These are phyloP conservation scores for Silene noctiflora DNA, from an alignment of 179 eudicot species.

Conservation along the genomic window DNA sequence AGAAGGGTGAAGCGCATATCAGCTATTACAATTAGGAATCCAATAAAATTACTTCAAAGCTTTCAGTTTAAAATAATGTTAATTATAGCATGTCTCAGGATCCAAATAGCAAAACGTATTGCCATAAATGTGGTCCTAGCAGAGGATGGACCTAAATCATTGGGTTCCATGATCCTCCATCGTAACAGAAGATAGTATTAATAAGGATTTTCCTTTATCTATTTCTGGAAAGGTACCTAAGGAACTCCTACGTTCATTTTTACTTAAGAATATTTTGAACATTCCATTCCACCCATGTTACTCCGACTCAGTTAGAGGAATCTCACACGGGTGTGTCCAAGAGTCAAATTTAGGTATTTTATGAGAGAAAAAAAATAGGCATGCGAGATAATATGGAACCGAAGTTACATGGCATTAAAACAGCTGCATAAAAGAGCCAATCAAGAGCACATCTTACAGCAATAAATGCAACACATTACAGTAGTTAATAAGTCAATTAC, in stretches of 20 bases:
- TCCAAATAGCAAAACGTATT: not conserved
- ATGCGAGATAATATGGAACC: not conserved
- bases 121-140: not conserved
- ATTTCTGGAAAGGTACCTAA: not conserved
- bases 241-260: not conserved
- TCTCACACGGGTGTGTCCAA: not conserved
- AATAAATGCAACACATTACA: not conserved
- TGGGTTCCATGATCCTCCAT: slow-evolving; percentile 1
- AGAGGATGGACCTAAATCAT: not conserved
- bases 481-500: slow-evolving; percentile 32
- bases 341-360: not conserved
- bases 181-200: not conserved
- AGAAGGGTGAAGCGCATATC: not conserved
- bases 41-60: not conserved
- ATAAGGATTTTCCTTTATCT: not conserved
- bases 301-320: not conserved
- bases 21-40: not conserved
- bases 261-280: not conserved
- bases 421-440: not conserved
- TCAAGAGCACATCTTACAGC: too few relatives aligned
- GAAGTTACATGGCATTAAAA: not conserved
- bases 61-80: not conserved
- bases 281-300: not conserved
- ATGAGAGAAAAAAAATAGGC: not conserved
- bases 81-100: not conserved